Evolutionary conservation across 2,329 filamentous ascomycete genomes (phyloP), one percentile per base, ranked within the genome.

Genomic region (Ophiostoma piceae): DNA sequence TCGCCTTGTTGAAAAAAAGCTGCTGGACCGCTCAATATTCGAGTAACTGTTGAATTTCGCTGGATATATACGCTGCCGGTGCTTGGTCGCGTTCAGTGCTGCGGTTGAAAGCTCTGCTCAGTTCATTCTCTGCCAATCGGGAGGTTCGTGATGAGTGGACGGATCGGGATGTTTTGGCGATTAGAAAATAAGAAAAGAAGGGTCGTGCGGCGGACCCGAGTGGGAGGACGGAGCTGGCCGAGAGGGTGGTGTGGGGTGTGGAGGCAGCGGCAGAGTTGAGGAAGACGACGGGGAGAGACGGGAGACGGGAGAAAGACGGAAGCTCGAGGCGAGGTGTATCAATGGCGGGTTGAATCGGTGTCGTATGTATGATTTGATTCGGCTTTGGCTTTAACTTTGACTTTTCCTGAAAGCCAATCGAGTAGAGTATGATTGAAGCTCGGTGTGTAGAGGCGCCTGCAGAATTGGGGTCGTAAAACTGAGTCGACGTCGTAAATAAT

Each of bases 191-290:
- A n/a, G 37, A 65, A 7, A 37, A 29, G 3, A 14, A 64, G 60
- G 60, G 35, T 68, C 41, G 60, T 66, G 69, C 67, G 54, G 54
- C 51, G 65, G 29, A 64, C n/a, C 47, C 39, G 35, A 39, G 22
- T n/a, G 37, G 22, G 37, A 37, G 29, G 29, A 67, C 67, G 69
- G 67, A 68, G 69, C 67, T 68, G 69, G 67, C 67, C 69, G 69
- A 67, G 69, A 66, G 14, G 57, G 69, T 60, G 67, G 69, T 68
- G 69, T 67, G 69, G 67, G 37, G 69, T 67, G 57, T 66, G 67
- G 29, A 65, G 57, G 67, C 47, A 68, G 60, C 29, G 47, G 39
- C 39, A 41, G 39, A 41, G 39, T 3, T 41, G 60, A 57, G 66
- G 29, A 2, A 32, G 54, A 64, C 16, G 26, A 35, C 8, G 67